These are phyloP conservation scores for Alternaria sp. DNA, from an alignment of 2,329 filamentous ascomycete genomes.

Conservation along the genomic window DNA sequence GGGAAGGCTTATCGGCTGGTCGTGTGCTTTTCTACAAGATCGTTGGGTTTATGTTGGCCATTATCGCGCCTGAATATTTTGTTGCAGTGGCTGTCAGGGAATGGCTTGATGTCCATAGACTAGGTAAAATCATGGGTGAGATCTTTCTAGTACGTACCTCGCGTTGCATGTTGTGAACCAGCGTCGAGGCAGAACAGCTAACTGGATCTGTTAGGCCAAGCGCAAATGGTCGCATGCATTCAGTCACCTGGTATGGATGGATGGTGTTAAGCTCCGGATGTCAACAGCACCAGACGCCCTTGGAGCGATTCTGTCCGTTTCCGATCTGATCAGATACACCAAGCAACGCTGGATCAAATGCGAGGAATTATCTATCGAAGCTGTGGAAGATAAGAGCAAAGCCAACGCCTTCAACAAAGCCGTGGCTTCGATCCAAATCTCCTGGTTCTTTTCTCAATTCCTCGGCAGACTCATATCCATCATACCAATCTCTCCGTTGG, in stretches of 20 bases:
- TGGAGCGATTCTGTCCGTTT: too few species aligned
- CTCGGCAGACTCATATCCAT: neutral
- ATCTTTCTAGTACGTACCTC: too few species aligned
- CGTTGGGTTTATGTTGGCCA: accelerated
- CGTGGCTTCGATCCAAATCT: too few species aligned
- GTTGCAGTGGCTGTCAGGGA: too few species aligned
- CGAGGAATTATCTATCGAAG: too few species aligned
- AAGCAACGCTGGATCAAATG: too few species aligned
- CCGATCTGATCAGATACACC: too few species aligned
- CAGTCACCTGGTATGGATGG: neutral
- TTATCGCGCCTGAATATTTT: neutral
- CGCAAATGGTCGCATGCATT: neutral
- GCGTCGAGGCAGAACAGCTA: neutral
- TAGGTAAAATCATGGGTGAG: too few species aligned
- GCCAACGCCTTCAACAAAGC: too few species aligned
- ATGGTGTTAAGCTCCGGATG: neutral
- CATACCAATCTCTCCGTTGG: neutral
- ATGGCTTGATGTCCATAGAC: too few species aligned
- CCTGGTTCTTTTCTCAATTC: neutral
- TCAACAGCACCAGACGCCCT: neutral
- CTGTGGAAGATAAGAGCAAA: too few species aligned
- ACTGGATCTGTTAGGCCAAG: neutral
- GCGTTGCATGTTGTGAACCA: neutral
- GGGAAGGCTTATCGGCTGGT: neutral
- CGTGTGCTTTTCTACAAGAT: neutral